Evolutionary conservation across 495 filamentous ascomycete genomes (phyloP).

Genomic region (Acidiella bohemica): DNA sequence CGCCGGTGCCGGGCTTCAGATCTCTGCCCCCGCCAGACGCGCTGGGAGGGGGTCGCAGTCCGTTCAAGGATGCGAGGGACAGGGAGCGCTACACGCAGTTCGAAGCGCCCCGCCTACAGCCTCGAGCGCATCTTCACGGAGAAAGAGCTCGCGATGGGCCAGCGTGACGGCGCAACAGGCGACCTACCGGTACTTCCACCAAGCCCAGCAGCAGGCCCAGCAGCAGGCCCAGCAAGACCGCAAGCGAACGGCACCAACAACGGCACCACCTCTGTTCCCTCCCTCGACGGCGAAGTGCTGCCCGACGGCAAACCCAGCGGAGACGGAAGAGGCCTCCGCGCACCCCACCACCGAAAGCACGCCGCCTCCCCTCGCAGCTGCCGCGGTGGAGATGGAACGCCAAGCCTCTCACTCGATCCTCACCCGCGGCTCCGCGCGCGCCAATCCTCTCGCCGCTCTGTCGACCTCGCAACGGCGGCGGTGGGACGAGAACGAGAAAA

Average conservation of each 20-base stretch:
- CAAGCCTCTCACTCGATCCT: constrained; percentile 22
- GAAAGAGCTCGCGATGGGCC: constrained; percentile 66
- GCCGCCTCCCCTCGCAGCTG: constrained; percentile 11
- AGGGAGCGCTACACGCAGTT: constrained; percentile 41
- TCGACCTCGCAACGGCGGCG: constrained; percentile 18
- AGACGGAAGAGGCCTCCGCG: not conserved
- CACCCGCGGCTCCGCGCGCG: constrained; percentile 23
- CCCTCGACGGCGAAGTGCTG: constrained; percentile 5
- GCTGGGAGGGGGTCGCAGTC: constrained; percentile 34
- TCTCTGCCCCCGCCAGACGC: constrained; percentile 10
- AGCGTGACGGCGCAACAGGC: constrained; percentile 30
- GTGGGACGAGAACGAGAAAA: constrained; percentile 1
- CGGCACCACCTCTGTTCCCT: not conserved
- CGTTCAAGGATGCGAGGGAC: constrained; percentile 39
- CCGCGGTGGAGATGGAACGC: constrained; percentile 28
- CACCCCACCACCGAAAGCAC: constrained; percentile 19
- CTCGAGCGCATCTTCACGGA: constrained; percentile 88
- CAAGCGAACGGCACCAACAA: constrained; percentile 10
- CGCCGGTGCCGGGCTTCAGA: constrained; percentile 32
- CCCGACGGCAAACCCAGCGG: not conserved
- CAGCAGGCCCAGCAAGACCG: not conserved
- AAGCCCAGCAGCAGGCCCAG: constrained; percentile 17
- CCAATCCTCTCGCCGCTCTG: constrained; percentile 22
- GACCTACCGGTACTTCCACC: constrained; percentile 27
- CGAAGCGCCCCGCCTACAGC: constrained; percentile 43